Evolutionary conservation across 2,329 filamentous ascomycete genomes (phyloP), one percentile per base, ranked within the genome.

Genomic region (Fusarium coicis): DNA sequence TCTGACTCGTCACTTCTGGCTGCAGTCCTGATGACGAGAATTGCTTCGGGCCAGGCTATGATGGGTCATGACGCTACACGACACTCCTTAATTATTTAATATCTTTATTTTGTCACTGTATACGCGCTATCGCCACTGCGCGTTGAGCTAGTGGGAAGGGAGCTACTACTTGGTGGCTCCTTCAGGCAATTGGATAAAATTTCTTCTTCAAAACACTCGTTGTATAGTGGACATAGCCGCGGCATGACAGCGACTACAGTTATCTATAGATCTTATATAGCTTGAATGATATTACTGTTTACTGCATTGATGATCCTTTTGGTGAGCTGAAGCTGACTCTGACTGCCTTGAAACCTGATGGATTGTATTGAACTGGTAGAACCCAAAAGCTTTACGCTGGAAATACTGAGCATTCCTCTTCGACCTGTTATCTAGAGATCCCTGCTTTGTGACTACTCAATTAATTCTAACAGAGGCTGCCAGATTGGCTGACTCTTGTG

Each of bases 191-290:
- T 11, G 26, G 30, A 40, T 23, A 68, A 55, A 70, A 40, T 26
- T 39, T 72, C 50, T 69, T 70, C 55, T 73, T 73, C 70, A 4
- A 70, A 26, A 73, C 70, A 58, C 52, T 73, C 70, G 9, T 73
- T 73, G 58, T 14, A 73, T 70, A 73, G 70, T 56, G 49, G 55
- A 73, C 61, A 66, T 73, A 70, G 69, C 39, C 52, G 69, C 65
- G 28, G 42, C 39, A 36, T 47, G 36, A 15, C 23, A 15, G 63
- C 61, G 60, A 56, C 70, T 70, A 60, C 14, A 28, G 40, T 49
- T 60, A 42, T 72, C 64, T 62, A 52, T 69, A 68, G 70, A 72
- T 18, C 37, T 43, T 26, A 54, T 1, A 63, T 49, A 54, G 12
- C 34, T 54, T 62, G 21, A 43, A 68, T 68, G 21, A 34, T 53